Percentiles rank a stretch among this genome's conserved stretches.
Evolutionary conservation across 305 asterid species (phyloP).

Genomic region (Fraxinus baroniana): DNA sequence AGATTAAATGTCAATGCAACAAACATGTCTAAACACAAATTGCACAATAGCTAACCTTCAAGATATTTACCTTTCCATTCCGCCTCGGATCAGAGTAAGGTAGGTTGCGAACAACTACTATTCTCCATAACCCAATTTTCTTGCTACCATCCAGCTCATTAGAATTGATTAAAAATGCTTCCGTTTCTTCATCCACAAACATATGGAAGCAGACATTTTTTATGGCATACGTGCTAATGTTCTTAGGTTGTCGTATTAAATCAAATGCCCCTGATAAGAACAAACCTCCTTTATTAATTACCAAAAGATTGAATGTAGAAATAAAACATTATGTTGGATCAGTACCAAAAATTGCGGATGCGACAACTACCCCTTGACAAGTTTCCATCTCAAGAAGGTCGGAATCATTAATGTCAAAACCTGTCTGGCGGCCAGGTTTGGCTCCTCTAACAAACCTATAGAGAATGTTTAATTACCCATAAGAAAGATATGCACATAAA

Average conservation of each 20-base stretch:
- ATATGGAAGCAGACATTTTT: conserved; percentile 65
- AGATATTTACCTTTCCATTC: conserved; percentile 70
- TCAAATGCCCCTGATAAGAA: conserved; percentile 72
- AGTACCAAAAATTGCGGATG: conserved; percentile 85
- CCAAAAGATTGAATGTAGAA: conserved; percentile 6
- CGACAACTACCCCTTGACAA: conserved; percentile 76
- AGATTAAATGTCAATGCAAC: background rate
- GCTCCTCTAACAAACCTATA: conserved; percentile 72
- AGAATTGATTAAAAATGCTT: conserved; percentile 52
- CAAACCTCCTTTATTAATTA: conserved; percentile 27
- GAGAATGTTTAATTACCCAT: background rate
- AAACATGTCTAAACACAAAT: background rate
- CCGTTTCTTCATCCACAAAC: conserved; percentile 84
- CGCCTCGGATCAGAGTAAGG: conserved; percentile 84
- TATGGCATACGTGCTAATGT: conserved; percentile 64
- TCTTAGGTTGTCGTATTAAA: conserved; percentile 70
- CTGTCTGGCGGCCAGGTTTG: conserved; percentile 71
- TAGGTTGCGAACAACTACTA: conserved; percentile 65
- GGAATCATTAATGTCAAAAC: conserved; percentile 73
- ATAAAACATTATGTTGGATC: conserved; percentile 15
- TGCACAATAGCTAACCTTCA: background rate
- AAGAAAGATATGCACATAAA: background rate
- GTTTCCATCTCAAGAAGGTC: conserved; percentile 79
- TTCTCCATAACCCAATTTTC: conserved; percentile 76
- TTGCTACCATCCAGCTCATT: conserved; percentile 54